phyloP scores from a whole-genome alignment of 345 rosid genomes.

The Iberis pinnata region DNA sequence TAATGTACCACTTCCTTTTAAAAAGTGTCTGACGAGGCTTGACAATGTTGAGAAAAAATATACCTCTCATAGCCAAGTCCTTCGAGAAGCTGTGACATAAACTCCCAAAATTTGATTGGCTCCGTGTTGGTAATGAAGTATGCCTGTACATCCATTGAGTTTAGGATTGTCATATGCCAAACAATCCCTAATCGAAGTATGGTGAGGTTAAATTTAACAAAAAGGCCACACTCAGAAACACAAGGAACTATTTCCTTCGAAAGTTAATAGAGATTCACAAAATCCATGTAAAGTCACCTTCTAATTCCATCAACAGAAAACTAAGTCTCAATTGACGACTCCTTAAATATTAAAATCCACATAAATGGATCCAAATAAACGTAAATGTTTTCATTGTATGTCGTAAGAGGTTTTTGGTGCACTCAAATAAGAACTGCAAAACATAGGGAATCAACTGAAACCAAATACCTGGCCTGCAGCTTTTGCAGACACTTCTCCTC shows the following conservation, averaged over 20 bases:
- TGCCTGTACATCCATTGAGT: conserved; percentile 45
- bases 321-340: not conserved
- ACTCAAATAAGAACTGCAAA: not conserved
- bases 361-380: not conserved
- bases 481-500: conserved; percentile 53
- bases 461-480: conserved; percentile 82
- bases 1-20: not conserved
- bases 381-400: not conserved
- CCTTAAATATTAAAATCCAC: not conserved
- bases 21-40: not conserved
- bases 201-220: not conserved
- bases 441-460: conserved; percentile 16
- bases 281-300: not conserved
- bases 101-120: conserved; percentile 90
- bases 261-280: not conserved
- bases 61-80: conserved; percentile 96
- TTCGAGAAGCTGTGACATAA: conserved; percentile 55
- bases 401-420: not conserved
- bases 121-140: conserved; percentile 92
- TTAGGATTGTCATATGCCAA: not conserved
- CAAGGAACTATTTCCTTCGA: not conserved
- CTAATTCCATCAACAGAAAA: not conserved
- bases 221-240: not conserved
- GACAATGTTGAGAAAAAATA: too few relatives aligned
- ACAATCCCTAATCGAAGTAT: not conserved